Percentiles rank a stretch among this genome's conserved stretches.
Conservation (phyloP, 2,329 filamentous ascomycete genomes). For the Hypoxylon sp. region DNA sequence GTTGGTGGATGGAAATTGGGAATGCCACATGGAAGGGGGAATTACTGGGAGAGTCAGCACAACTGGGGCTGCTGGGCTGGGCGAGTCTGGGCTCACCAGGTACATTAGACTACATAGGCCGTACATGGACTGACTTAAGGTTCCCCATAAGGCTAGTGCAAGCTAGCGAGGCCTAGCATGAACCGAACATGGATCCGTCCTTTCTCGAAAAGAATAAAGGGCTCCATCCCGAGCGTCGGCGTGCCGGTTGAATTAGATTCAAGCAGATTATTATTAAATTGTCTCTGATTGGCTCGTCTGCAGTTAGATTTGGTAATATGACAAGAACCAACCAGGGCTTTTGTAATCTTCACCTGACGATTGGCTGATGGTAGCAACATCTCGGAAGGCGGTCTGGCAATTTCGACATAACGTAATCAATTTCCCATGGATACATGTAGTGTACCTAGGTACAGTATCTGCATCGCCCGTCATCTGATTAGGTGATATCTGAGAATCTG, state of each 20-base stretch:
- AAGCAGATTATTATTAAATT: slow-evolving; percentile 48
- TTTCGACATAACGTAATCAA: slow-evolving; percentile 31
- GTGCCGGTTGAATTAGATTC: slow-evolving; percentile 45
- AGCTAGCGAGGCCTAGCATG: slow-evolving; percentile 25
- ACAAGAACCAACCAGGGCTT: slow-evolving; percentile 27
- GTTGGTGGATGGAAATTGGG: slow-evolving; percentile 27
- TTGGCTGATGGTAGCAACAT: slow-evolving; percentile 37
- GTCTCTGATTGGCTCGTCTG: slow-evolving; percentile 37
- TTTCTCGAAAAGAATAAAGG: slow-evolving; percentile 31
- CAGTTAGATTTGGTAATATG: slow-evolving; percentile 43
- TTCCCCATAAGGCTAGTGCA: slow-evolving; percentile 33
- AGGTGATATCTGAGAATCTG: slow-evolving; percentile 25
- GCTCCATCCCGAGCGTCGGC: slow-evolving; percentile 42
- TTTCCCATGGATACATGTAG: slow-evolving; percentile 10
- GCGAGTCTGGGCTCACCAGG: slow-evolving; percentile 14
- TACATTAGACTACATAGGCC: neutral
- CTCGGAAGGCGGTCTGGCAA: slow-evolving; percentile 41
- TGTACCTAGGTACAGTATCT: no score
- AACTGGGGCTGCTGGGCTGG: slow-evolving; percentile 12
- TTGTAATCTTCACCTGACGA: slow-evolving; percentile 42
- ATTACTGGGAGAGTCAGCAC: slow-evolving; percentile 10
- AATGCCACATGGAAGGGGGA: slow-evolving; percentile 36
- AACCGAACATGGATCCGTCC: slow-evolving; percentile 35
- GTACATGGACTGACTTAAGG: no score
- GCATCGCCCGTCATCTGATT: slow-evolving; percentile 29